phyloP scores from a whole-genome alignment of 306 rosid genomes.

The Lathyrus sativus region DNA sequence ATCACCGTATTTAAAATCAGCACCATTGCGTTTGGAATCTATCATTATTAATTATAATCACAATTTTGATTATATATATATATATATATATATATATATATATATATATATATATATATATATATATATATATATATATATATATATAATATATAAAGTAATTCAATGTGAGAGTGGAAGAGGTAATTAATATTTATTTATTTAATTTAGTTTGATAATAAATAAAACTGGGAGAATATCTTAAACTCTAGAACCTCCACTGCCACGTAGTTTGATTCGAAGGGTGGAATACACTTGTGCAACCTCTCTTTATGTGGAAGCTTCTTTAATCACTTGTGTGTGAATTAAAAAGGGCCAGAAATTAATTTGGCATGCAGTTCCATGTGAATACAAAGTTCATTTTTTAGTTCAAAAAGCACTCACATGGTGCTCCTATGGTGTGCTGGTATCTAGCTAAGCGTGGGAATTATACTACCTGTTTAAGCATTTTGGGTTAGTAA shows the following conservation, averaged over 20 bases:
- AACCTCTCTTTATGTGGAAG: slow-evolving; percentile 3
- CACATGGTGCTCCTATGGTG: slow-evolving; percentile 7
- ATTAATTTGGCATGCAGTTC: slow-evolving; percentile 10
- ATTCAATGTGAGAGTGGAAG: too few relatives aligned
- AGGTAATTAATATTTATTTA: too few relatives aligned
- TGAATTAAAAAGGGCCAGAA: slow-evolving; percentile 7
- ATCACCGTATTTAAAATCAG: too few relatives aligned
- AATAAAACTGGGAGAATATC: too few relatives aligned
- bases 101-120: too few relatives aligned
- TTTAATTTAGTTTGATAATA: too few relatives aligned
- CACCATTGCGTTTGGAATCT: too few relatives aligned
- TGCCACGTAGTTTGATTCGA: slow-evolving; percentile 29
- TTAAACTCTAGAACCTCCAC: background rate
- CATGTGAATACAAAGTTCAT: slow-evolving; percentile 31
- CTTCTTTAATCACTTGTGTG: slow-evolving; percentile 1
- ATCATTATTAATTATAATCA: too few relatives aligned
- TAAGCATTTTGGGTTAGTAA: slow-evolving; percentile 25
- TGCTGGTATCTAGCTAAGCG: background rate
- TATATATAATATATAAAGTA: too few relatives aligned
- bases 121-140: too few relatives aligned
- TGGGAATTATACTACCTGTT: slow-evolving; percentile 30
- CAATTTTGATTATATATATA: too few relatives aligned
- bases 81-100: too few relatives aligned
- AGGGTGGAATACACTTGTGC: background rate
- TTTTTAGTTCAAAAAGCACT: slow-evolving; percentile 16